phyloP scores from a whole-genome alignment of 352 stramenopile genomes.

The Globisporangium solare region DNA sequence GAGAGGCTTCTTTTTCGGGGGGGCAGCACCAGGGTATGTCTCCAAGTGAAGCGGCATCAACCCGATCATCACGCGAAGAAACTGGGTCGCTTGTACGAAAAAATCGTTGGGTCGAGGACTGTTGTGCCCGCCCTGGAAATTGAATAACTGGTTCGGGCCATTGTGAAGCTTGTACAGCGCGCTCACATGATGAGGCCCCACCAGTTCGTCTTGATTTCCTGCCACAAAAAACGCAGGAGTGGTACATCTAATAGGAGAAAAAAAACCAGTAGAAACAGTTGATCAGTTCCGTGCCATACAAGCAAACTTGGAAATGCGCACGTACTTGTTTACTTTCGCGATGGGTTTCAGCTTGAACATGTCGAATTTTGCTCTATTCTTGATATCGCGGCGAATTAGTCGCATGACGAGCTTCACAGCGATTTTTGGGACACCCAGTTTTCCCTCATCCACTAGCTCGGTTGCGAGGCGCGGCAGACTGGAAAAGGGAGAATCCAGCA shows the following conservation, averaged over 20 bases:
- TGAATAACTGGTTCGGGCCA: conserved; percentile 75
- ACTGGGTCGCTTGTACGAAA: conserved; percentile 76
- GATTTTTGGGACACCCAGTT: conserved; percentile 76
- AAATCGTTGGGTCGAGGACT: conserved; percentile 71
- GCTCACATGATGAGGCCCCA: conserved; percentile 69
- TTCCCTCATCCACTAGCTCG: conserved; percentile 78
- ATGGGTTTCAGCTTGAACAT: conserved; percentile 87
- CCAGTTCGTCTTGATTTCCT: conserved; percentile 73
- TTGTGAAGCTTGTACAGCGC: conserved; percentile 71
- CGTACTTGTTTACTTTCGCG: conserved; percentile 61
- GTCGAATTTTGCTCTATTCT: conserved; percentile 79
- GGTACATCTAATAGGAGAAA: conserved; percentile 21
- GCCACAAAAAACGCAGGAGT: conserved; percentile 78
- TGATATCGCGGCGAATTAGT: conserved; percentile 75
- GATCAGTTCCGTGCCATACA: background rate
- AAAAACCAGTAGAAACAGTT: conserved; percentile 4
- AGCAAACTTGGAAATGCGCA: background rate
- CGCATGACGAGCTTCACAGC: conserved; percentile 80
- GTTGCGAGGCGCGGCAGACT: conserved; percentile 65
- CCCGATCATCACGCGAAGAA: conserved; percentile 75
- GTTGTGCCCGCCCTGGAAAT: conserved; percentile 79
- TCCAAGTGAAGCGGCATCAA: conserved; percentile 59
- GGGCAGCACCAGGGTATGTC: conserved; percentile 20
- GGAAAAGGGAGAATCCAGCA: conserved; percentile 81
- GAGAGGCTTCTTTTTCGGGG: conserved; percentile 28